Conservation (phyloP, 768 basidiomycete genomes). For the Pleurotus sapidus region DNA sequence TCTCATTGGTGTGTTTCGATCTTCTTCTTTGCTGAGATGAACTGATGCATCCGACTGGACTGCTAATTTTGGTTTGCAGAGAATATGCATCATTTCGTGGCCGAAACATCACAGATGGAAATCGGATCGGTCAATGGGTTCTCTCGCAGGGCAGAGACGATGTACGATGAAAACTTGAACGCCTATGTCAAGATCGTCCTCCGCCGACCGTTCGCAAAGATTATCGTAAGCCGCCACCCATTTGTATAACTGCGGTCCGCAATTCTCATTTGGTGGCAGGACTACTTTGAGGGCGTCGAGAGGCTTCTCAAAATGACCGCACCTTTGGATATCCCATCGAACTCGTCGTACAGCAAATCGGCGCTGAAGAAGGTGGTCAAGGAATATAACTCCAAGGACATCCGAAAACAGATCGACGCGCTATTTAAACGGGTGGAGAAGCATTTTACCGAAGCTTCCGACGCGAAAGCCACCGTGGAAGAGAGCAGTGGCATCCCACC, state of each 20-base stretch:
- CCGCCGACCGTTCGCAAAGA: constrained; percentile 79
- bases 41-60: not conserved
- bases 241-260: not conserved
- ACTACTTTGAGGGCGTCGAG: constrained; percentile 93
- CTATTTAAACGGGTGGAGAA: constrained; percentile 93
- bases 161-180: constrained; percentile 86
- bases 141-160: constrained; percentile 67
- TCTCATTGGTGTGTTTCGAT: constrained; percentile 70
- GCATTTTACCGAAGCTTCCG: constrained; percentile 85
- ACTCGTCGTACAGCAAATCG: constrained; percentile 70
- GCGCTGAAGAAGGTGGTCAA: constrained; percentile 82
- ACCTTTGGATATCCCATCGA: constrained; percentile 72
- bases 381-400: constrained; percentile 84
- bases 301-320: constrained; percentile 80
- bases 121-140: constrained; percentile 61
- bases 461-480: constrained; percentile 52
- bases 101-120: constrained; percentile 74
- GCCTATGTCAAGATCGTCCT: constrained; percentile 88
- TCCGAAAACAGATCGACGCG: constrained; percentile 84
- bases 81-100: constrained; percentile 94
- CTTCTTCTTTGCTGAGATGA: not conserved
- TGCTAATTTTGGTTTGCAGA: constrained; percentile 43
- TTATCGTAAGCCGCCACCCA: constrained; percentile 59
- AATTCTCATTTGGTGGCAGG: constrained; percentile 43
- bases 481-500: constrained; percentile 49